Base-by-base conservation (phyloP, 176 grass and related monocot species). In the Dendrocalamus sinicus region DNA sequence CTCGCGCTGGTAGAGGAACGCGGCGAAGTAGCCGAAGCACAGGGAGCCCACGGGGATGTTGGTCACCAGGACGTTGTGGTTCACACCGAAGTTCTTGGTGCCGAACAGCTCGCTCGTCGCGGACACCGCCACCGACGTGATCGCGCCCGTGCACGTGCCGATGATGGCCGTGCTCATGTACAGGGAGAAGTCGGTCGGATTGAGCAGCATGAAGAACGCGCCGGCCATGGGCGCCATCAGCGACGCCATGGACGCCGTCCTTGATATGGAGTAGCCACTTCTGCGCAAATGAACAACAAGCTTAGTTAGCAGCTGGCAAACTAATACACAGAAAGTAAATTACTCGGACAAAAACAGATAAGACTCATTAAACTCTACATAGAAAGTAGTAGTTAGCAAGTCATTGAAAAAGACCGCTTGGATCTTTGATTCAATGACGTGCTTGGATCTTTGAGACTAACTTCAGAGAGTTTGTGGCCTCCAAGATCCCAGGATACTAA, bases 41-140 rank as follows among this genome's bases (percentile, higher is more conserved):
- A 99, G 93, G 8, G 97, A 96, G 4, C 97, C 97, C 0, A 94
- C 72, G 8, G 97, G 97, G 82, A 99, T 96, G 74, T 99, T 99
- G 59, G 75, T 75, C 54, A 99, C 97, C 14, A 99, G 79, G 26
- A 99, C 83, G 87, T 99, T 99, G 92, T 99, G 97, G 84, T 99
- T 99, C 0, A 99, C 90, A 28, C 97, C 92, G 67, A 99, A 99
- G 88, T 99, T 83, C 81, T 99, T 77, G 8, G 81, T 70, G 12
- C 97, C 97, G 89, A 99, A 99, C 30, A 99, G 89, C 83, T 99
- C 97, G 24, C 86, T 72, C 53, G 97, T 99, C 30, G 97, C 92
- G 3, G 94, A 99, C 19, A 99, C 90, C 0, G 97, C 89, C 24
- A 96, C 86, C 68, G 97, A 99, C 26, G 97, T 93, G 76, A 99